Evolutionary conservation across 1,284 basidiomycete genomes (phyloP).

Genomic region (Moniliella sp.): DNA sequence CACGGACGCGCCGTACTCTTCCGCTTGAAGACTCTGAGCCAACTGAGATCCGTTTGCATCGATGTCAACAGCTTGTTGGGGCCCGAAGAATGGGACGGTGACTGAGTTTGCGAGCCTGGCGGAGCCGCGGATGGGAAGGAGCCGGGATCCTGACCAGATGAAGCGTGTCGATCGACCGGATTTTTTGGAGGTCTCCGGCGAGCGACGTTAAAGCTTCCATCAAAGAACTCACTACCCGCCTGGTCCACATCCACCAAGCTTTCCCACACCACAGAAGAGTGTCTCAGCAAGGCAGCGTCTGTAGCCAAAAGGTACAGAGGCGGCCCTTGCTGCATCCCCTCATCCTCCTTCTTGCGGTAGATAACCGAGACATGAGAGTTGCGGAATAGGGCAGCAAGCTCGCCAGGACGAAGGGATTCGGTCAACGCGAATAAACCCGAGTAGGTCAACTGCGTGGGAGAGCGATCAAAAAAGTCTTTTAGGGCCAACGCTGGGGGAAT

Average conservation of each 20-base stretch:
- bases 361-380: slow-evolving; percentile 70
- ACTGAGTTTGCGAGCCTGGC: no score
- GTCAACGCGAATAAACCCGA: slow-evolving; percentile 43
- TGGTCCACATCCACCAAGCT: slow-evolving; percentile 67
- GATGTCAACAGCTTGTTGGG: no score
- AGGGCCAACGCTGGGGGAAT: no score
- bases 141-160: no score
- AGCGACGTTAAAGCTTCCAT: slow-evolving; percentile 15
- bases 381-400: slow-evolving; percentile 62
- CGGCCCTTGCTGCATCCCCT: slow-evolving; percentile 13
- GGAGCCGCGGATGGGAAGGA: no score
- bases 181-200: no score
- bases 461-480: slow-evolving; percentile 43
- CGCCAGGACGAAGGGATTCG: slow-evolving; percentile 31
- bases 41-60: no score
- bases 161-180: no score
- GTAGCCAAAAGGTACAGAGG: slow-evolving; percentile 58
- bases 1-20: no score
- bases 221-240: slow-evolving; percentile 26
- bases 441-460: slow-evolving; percentile 64
- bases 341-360: slow-evolving; percentile 36
- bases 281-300: slow-evolving; percentile 54
- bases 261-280: slow-evolving; percentile 63
- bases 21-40: no score
- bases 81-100: no score